phyloP scores from a whole-genome alignment of 2,329 filamentous ascomycete genomes.

The Sporothrix dimorphospora region DNA sequence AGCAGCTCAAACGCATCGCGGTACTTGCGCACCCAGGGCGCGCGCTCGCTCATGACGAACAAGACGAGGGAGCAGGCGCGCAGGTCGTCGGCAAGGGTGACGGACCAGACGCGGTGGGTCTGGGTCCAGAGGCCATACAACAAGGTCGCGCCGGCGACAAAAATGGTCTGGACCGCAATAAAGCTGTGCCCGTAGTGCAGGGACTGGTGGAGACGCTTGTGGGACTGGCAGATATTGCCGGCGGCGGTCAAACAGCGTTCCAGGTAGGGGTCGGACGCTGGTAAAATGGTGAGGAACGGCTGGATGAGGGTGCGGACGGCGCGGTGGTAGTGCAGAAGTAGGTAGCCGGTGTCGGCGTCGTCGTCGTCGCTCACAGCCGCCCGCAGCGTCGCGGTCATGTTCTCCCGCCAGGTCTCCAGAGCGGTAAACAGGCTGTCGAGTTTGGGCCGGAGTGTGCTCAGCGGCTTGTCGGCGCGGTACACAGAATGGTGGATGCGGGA shows the following conservation, averaged over 20 bases:
- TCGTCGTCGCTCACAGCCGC: not conserved
- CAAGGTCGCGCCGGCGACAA: slow-evolving; percentile 48
- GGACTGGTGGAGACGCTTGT: slow-evolving; percentile 48
- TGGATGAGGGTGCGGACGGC: slow-evolving; percentile 55
- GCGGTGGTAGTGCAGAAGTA: slow-evolving; percentile 54
- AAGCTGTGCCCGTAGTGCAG: slow-evolving; percentile 48
- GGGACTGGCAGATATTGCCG: slow-evolving; percentile 48
- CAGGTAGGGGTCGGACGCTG: slow-evolving; percentile 51
- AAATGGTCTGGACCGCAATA: slow-evolving; percentile 48
- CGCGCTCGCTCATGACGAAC: slow-evolving; percentile 54
- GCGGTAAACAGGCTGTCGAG: slow-evolving; percentile 50
- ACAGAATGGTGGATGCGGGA: slow-evolving; percentile 56
- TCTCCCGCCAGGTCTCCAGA: slow-evolving; percentile 49
- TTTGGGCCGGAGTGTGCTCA: slow-evolving; percentile 50
- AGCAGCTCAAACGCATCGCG: slow-evolving; percentile 52
- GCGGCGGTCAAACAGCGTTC: slow-evolving; percentile 47
- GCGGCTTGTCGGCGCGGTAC: slow-evolving; percentile 52
- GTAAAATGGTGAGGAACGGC: slow-evolving; percentile 52
- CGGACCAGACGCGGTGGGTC: slow-evolving; percentile 50
- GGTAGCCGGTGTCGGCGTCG: slow-evolving; percentile 44
- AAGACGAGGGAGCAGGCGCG: slow-evolving; percentile 53
- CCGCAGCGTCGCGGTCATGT: not conserved
- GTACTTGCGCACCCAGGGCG: slow-evolving; percentile 52
- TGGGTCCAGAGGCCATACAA: slow-evolving; percentile 48
- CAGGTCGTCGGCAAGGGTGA: slow-evolving; percentile 53